Evolutionary conservation across 352 stramenopile species (phyloP).

Genomic region (Peronosclerospora sorghi): DNA sequence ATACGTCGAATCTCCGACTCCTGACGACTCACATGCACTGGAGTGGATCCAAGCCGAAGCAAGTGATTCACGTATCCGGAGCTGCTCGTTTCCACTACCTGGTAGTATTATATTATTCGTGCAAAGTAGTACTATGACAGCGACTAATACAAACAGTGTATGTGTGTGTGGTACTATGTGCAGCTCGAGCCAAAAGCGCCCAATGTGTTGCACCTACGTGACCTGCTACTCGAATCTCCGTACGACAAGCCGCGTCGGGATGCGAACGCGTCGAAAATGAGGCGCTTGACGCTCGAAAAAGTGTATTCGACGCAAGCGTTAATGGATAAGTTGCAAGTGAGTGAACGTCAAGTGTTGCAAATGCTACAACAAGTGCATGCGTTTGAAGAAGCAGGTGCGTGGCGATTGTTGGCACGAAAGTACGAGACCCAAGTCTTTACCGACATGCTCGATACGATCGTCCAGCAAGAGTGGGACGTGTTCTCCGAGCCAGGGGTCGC

Average conservation of each 20-base stretch:
- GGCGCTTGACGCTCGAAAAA: slow-evolving; percentile 40
- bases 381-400: slow-evolving; percentile 62
- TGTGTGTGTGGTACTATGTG: neutral
- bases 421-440: slow-evolving; percentile 57
- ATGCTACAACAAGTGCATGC: slow-evolving; percentile 55
- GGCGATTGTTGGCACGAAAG: slow-evolving; percentile 41
- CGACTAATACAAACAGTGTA: neutral
- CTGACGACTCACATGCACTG: slow-evolving; percentile 51
- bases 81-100: slow-evolving; percentile 57
- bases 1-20: slow-evolving; percentile 72
- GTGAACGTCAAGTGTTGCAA: slow-evolving; percentile 42
- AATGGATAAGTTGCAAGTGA: slow-evolving; percentile 48
- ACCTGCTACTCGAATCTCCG: slow-evolving; percentile 52
- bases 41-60: slow-evolving; percentile 18
- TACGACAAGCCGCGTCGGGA: slow-evolving; percentile 28
- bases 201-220: slow-evolving; percentile 43
- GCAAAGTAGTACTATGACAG: no score
- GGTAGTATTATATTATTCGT: slow-evolving; percentile 12
- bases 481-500: slow-evolving; percentile 27
- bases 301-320: slow-evolving; percentile 55
- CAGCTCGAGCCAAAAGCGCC: slow-evolving; percentile 56
- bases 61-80: slow-evolving; percentile 38
- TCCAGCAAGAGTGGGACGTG: slow-evolving; percentile 64
- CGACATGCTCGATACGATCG: slow-evolving; percentile 59
- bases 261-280: slow-evolving; percentile 8